Base-by-base conservation (phyloP, 805 yeast genomes). In the Ascoidea rubescens region DNA sequence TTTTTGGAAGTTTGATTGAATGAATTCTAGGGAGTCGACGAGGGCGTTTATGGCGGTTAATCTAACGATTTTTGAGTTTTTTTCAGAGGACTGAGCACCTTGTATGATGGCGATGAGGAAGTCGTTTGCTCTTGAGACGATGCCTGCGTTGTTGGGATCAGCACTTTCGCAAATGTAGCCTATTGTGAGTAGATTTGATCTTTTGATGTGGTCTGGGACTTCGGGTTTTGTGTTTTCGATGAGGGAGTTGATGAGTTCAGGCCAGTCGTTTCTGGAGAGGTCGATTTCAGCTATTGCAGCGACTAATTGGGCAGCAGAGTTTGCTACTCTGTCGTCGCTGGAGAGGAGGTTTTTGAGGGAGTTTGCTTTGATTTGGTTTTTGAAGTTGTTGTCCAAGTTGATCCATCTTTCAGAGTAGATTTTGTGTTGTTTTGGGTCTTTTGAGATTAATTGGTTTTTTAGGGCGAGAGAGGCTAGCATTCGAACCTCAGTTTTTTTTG, bases 221-320 rank as follows among this genome's bases (percentile, higher is more conserved):
- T 82, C 87, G 5, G 84, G 73, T 60, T 80, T 80, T 37, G 98
- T 93, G 67, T 88, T 87, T 56, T 84, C 88, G 49, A 93, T 91
- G 62, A 93, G 84, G 46, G 78, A 77, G 51, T 82, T 78, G 70
- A 91, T 87, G 62, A 93, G 75, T 55, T 85, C 91, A 31, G 84
- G 81, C 99, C 99, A 93, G 63, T 84, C 87, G 57, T 75, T 75
- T 56, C 84, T 71, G 48, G 97, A 97, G 57, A 93, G 74, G 66
- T 93, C 99, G 53, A 91, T 87, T 57, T 84, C 91, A n/a, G 97
- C 99, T 60, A 93, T 87, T 8, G 97, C 95, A 42, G 98, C 96
- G 50, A 93, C 91, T 58, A 91, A 74, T 71, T 91, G 97, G 30
- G 99, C 96, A 31, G 91, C 84, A 32, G 96, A 77, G 53, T 82